A percentile compares a stretch with the other conserved stretches of the same genome.
phyloP scores from a whole-genome alignment of 805 yeast species.

The Yamadazyma sp. region DNA sequence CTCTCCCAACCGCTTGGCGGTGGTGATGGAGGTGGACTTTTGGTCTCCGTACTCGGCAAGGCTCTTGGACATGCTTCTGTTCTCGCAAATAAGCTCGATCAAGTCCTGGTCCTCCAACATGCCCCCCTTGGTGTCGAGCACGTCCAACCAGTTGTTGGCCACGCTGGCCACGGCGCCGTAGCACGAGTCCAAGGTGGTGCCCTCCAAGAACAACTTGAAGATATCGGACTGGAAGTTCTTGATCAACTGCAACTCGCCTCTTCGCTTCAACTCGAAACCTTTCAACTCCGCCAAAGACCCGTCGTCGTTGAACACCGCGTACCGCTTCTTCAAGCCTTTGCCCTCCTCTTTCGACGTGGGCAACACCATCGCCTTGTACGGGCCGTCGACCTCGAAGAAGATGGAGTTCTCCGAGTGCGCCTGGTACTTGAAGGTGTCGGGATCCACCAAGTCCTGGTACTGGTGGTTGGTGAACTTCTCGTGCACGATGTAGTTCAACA shows the following conservation, averaged over 20 bases:
- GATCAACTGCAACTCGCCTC: conserved; percentile 92
- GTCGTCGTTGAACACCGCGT: conserved; percentile 95
- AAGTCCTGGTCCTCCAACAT: conserved; percentile 92
- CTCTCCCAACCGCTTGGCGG: conserved; percentile 91
- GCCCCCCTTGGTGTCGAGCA: conserved; percentile 80
- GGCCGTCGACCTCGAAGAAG: conserved; percentile 98
- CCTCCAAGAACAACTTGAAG: conserved; percentile 87
- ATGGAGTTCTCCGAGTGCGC: conserved; percentile 88
- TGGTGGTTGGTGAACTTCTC: conserved; percentile 90
- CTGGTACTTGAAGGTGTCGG: conserved; percentile 63
- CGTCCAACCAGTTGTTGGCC: conserved; percentile 95
- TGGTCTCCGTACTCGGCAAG: conserved; percentile 85
- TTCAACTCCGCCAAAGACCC: conserved; percentile 93
- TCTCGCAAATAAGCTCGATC: conserved; percentile 92
- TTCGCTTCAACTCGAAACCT: conserved; percentile 93
- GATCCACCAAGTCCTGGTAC: conserved; percentile 82
- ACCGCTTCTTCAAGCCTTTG: conserved; percentile 91
- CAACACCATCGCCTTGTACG: conserved; percentile 93
- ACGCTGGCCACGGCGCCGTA: conserved; percentile 87
- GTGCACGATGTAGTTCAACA: conserved; percentile 93
- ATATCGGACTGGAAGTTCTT: conserved; percentile 95
- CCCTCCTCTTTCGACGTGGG: conserved; percentile 99
- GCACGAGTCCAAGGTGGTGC: conserved; percentile 73
- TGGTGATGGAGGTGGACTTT: conserved; percentile 93
- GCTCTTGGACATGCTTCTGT: conserved; percentile 91